Evolutionary conservation across 176 grass and related monocot species (phyloP).

Genomic region (Avena atlantica): DNA sequence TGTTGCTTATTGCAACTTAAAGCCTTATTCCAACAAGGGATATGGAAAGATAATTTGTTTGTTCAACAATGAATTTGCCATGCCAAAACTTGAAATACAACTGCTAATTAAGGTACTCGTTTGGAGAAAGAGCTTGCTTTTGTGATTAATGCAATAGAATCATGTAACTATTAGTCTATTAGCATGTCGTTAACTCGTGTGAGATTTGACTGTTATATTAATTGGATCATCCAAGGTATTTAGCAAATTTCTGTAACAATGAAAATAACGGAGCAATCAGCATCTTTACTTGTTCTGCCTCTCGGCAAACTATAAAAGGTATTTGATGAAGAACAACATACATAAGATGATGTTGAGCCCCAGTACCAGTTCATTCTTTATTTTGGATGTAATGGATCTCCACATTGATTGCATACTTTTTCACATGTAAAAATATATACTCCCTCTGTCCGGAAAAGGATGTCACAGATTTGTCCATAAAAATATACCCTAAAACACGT

Average conservation of each 20-base stretch:
- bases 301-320: background rate
- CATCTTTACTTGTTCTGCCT: background rate
- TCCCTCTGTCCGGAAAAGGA: no score
- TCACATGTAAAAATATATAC: background rate
- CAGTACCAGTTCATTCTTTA: background rate
- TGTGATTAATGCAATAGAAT: background rate
- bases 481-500: no score
- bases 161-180: background rate
- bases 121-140: background rate
- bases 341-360: background rate
- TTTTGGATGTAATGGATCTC: background rate
- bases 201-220: background rate
- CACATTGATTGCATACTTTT: conserved; percentile 4
- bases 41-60: background rate
- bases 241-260: background rate
- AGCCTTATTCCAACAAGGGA: conserved; percentile 8
- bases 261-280: background rate
- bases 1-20: conserved; percentile 36
- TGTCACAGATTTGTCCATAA: no score
- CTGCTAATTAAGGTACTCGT: background rate
- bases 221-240: background rate
- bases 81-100: conserved; percentile 12
- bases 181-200: background rate
- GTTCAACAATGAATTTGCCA: background rate
- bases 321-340: background rate